Base-by-base conservation (phyloP, 805 yeast genomes). In the Torulaspora microellipsoides region DNA sequence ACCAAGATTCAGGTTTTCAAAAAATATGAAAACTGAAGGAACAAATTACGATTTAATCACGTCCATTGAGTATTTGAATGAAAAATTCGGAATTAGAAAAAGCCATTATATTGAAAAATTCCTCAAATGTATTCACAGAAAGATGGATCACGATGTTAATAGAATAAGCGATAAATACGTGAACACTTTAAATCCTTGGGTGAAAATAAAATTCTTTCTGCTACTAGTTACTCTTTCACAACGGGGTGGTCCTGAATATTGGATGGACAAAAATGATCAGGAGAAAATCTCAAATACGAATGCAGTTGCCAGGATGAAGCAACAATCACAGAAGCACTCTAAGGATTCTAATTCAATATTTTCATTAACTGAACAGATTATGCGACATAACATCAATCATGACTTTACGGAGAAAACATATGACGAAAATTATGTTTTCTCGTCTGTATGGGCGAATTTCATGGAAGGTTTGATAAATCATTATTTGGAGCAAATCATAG, bases 381-480 rank as follows among this genome's bases (percentile, higher is more conserved):
- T 64, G 53, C 58, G 59, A 40, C 59, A 60, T 36, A 64, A 64
- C 42, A 60, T 64, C 27, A 61, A 64, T 42, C 56, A 56, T 38
- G 62, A 63, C 43, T 62, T 60, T 40, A 56, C 51, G 7, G 66
- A 63, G 42, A 31, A 54, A 7, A 47, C 54, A 4, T 58, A 59
- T 32, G 66, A 62, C 38, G 65, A 62, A 43, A 62, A 65, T 37
- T 60, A 62, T 40, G 65, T 65, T 1, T 62, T 60, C 43, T 63
- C 67, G 7, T 61, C 67, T 3, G 62, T 63, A 11, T 65, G 69
- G 69, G 68, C 69, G 2, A 65, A 65, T 38, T 65, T 65, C 37
- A 65, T 64, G 67, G 69, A 65, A 44, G 68, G 68, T 5, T 42
- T 65, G 32, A 65, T 65, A 14, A 65, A 65, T 37, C 69, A 65